Evolutionary conservation across 805 yeast genomes (phyloP), one percentile per base, ranked within the genome.

Genomic region (Alloascoidea africana): DNA sequence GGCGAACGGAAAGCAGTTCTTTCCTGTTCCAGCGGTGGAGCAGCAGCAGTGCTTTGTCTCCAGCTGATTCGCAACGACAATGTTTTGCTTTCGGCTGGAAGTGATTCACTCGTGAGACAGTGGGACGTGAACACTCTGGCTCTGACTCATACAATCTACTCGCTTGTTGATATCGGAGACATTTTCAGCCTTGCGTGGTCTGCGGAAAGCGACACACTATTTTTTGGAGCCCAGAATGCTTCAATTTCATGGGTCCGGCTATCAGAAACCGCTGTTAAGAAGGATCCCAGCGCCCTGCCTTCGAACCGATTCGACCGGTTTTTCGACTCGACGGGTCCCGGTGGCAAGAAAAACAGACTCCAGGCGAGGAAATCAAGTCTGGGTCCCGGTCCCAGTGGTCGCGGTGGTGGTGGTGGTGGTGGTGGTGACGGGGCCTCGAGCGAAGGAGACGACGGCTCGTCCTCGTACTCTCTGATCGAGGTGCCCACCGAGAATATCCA

Each of bases 201-300:
- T 13, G 69, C 72, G 14, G 45, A 58, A 2, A 53, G 70, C 6
- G 66, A 74, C 35, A 72, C 83, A 0, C 62, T 89, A 3, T 83
- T 76, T 43, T 70, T 84, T 47, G 98, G 98, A 3, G 78, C 94
- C 8, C 97, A 91, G 54, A 89, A 87, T 52, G 96, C 97, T 3
- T 70, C 87, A 1, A 69, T 89, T 14, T 69, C 83, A 33, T 89
- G 82, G 74, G 75, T 83, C 40, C 67, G 67, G 34, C 47, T 65
- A 36, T 50, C 49, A 8, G 39, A 46, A 14, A 36, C 43, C 2
- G 41, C 49, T 1, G 46, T 47, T 4, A 41, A 46, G 16, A 39
- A 38, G 4, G 61, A 58, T 37, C 52, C 57, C 2, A 51, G 59
- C 8, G 42, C 37, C 18, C 36, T 71, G 52, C 87, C 79, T 3